phyloP scores from a whole-genome alignment of 148 eudicot species.

The Arctostaphylos glauca region DNA sequence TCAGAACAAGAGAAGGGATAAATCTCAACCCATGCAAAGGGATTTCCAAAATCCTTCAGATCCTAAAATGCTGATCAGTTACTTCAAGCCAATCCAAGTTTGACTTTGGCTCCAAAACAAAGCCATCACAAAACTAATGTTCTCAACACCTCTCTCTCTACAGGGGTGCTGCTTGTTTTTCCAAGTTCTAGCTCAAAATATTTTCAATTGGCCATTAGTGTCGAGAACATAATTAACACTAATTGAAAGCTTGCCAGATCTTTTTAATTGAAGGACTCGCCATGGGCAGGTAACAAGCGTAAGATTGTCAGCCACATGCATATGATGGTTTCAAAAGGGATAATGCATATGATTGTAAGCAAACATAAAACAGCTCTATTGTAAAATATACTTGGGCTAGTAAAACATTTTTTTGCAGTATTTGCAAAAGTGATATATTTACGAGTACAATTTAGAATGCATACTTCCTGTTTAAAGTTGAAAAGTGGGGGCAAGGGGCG shows the following conservation, averaged over 20 bases:
- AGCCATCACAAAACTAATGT: no score
- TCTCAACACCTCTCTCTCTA: not conserved
- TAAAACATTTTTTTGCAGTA: not conserved
- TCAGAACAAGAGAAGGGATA: no score
- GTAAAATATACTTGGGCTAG: not conserved
- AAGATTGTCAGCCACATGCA: not conserved
- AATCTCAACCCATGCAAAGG: no score
- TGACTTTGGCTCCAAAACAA: no score
- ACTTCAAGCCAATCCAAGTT: no score
- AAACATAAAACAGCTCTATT: not conserved
- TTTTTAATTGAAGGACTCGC: not conserved
- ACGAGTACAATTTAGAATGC: constrained; percentile 20
- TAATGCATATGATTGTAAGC: not conserved
- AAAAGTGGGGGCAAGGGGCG: constrained; percentile 85
- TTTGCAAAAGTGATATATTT: not conserved
- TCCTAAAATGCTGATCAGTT: no score
- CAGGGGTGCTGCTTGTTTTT: not conserved
- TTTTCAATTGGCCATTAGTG: not conserved
- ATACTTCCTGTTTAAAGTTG: constrained; percentile 92
- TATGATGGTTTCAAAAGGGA: not conserved
- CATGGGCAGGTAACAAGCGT: not conserved
- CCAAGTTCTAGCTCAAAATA: not conserved
- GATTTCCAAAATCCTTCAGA: no score
- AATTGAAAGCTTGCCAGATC: not conserved
- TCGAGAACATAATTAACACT: not conserved